Percentiles rank a stretch among this genome's conserved stretches.
Evolutionary conservation across 1,139 yeast genomes (phyloP).

Genomic region (Pichia sp.): DNA sequence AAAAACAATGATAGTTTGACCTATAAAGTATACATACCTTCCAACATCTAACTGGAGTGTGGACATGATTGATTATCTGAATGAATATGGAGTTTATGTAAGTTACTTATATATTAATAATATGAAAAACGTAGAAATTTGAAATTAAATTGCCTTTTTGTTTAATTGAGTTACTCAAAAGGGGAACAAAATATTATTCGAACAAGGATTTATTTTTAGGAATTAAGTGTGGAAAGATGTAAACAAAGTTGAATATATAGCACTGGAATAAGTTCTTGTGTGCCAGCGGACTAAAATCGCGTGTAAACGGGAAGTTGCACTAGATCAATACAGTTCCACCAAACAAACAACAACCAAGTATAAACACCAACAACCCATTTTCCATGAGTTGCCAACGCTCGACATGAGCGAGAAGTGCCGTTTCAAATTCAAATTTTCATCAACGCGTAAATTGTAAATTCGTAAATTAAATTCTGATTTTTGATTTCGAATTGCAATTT

Average conservation of each 20-base stretch:
- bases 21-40: slow-evolving; percentile 5
- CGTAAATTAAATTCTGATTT: no score
- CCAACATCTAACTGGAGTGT: slow-evolving; percentile 13
- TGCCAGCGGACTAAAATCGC: neutral
- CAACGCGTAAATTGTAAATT: neutral
- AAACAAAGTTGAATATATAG: neutral
- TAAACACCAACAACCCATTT: neutral
- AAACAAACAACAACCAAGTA: neutral
- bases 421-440: neutral
- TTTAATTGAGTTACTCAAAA: neutral
- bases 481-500: no score
- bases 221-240: neutral
- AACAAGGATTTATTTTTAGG: neutral
- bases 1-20: neutral
- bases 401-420: neutral
- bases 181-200: neutral
- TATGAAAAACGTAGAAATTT: neutral
- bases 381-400: neutral
- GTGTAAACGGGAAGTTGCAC: neutral
- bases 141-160: neutral
- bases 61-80: slow-evolving; percentile 2
- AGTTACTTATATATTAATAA: neutral
- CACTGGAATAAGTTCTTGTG: neutral
- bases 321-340: neutral
- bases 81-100: neutral